Evolutionary conservation across 179 eudicot genomes (phyloP), one percentile per base, ranked within the genome.

Genomic region (Beta macrorhiza): DNA sequence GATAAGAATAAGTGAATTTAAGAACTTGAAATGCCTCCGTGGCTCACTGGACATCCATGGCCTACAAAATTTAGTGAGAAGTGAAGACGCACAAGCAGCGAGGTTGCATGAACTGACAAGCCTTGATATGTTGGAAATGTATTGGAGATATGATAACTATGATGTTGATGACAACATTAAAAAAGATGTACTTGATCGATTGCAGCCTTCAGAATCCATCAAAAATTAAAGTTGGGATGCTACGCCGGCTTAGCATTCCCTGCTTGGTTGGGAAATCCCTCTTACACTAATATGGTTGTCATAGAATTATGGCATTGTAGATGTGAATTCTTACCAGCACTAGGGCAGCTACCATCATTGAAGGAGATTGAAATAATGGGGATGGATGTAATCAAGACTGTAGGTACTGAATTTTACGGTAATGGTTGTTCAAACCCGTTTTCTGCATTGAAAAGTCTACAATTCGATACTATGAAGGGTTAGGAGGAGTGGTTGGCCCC

Each of bases 361-460:
- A 62, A 63, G 5, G 37, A 45, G 42, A 70, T 77, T 20, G n/a
- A n/a, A n/a, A 44, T 15, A 14, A n/a, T 62, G 22, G 58, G 5
- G 2, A 10, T 77, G 55, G 12, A 77, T 45, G 69, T 45, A 22
- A 61, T 77, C 2, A 20, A 62, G 70, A 29, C 7, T 10, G 10
- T 77, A 64, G 79, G 71, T 49, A 42, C 17, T 63, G 71, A 77
- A 20, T 62, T 77, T 62, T 77, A 77, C 6, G 79, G 78, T 29
- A 29, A 29, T 37, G 25, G 78, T 57, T 57, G 78, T 57, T 55
- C 52, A 7, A 58, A 58, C 52, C 62, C 67, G 10, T 75, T 75
- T 58, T 67, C 67, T 37, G 4, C 78, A 32, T 37, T 75, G 67
- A 45, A 42, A 75, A 58, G 19, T 17, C 15, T 75, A 45, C 22